Conservation (phyloP, 148 eudicot genomes). For the Euryodendron excelsum region DNA sequence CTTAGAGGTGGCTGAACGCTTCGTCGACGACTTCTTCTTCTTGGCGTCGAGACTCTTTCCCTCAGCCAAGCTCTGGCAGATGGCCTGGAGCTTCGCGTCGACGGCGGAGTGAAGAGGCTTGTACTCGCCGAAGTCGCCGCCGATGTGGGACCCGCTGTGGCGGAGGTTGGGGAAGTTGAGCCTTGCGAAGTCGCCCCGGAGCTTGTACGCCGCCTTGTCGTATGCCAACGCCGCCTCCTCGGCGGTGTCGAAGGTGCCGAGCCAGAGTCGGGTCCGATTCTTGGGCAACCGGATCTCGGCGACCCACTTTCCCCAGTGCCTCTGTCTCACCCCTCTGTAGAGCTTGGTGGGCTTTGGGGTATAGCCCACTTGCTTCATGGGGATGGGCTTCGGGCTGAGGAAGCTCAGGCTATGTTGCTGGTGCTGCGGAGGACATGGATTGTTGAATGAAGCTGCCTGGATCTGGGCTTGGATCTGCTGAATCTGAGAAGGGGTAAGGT, state of each 20-base stretch:
- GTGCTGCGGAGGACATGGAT: conserved; percentile 5
- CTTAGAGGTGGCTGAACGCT: too few species aligned
- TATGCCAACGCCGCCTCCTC: conserved; percentile 96
- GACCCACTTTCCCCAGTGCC: conserved; percentile 98
- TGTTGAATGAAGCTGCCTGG: conserved; percentile 22
- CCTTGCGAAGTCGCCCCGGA: conserved; percentile 77
- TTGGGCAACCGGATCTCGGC: conserved; percentile 87
- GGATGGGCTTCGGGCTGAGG: conserved; percentile 21
- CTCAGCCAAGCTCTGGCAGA: conserved; percentile 65
- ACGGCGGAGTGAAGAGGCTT: conserved; percentile 79
- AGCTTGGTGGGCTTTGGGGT: conserved; percentile 67
- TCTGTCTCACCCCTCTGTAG: conserved; percentile 81
- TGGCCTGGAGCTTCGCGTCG: conserved; percentile 70
- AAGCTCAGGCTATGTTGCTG: conserved; percentile 17
- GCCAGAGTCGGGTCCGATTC: conserved; percentile 88
- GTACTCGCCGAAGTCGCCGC: conserved; percentile 77
- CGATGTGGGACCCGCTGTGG: conserved; percentile 62
- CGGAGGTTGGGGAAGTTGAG: conserved; percentile 84
- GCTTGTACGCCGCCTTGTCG: conserved; percentile 91
- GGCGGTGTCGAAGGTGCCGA: conserved; percentile 84
- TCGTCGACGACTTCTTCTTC: conserved; percentile 23
- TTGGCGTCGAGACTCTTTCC: conserved; percentile 44
- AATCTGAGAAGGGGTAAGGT: conserved; percentile 43
- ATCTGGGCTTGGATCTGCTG: conserved; percentile 47
- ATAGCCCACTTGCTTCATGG: conserved; percentile 50